Evolutionary conservation across 805 yeast genomes (phyloP), one percentile per base, ranked within the genome.

Genomic region (Metschnikowia sp.): DNA sequence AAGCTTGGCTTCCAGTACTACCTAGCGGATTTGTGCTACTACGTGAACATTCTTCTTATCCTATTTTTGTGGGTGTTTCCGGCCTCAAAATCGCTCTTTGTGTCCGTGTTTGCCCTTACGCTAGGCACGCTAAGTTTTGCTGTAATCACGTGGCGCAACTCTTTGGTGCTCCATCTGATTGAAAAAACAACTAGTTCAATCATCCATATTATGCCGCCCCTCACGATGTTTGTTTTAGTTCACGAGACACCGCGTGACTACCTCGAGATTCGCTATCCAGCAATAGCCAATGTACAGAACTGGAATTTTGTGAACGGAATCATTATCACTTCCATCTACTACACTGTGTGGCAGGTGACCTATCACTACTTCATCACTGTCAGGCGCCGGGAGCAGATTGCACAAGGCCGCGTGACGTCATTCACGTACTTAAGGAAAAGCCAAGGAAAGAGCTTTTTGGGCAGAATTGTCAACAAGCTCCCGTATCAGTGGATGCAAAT

Each of bases 291-390:
- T 45, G 74, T 85, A 1, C 64, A 61, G 22, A 75, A 77, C 42
- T 88, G 96, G 94, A 79, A 83, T 56, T 76, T 88, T 40, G 63
- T 82, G 53, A 69, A 78, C 41, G 91, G 94, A 0, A 77, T 92
- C 22, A 51, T 86, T 2, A 81, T 85, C 79, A 89, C 98, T 0
- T 86, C 96, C 0, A 60, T 88, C 15, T 82, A 86, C 57, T 92
- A 92, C 63, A 77, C 91, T 53, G 67, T 86, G 9, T 92, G 99
- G 99, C 99, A 94, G 70, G 78, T 83, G 0, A 65, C 82, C 10
- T 92, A 92, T 66, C 97, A 91, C 66, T 89, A 88, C 66, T 92
- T 92, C 67, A 92, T 92, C 59, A 91, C 97, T 1, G 79, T 91
- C 49, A 80, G 81, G 44, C 75, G 83, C 44, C 83, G 88, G 32